A percentile compares a stretch with the other conserved stretches of the same genome.
These are phyloP conservation scores for Viola pubescens DNA, from an alignment of 441 rosid species.

Conservation along the genomic window DNA sequence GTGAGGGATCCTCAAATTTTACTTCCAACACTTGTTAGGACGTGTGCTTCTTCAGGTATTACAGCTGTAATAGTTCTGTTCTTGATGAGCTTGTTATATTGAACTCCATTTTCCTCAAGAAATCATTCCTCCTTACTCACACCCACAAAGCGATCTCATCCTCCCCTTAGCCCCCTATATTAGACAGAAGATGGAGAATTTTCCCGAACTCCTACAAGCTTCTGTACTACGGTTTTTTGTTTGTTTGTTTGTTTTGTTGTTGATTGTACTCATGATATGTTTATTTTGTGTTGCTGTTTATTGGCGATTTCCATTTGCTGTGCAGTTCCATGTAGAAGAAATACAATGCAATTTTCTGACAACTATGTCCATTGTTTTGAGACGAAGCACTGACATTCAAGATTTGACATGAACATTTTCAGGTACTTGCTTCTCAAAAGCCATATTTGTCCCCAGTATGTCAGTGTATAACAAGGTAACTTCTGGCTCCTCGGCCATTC, in stretches of 20 bases:
- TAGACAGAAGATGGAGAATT: too few relatives aligned
- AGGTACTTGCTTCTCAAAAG: slow-evolving; percentile 75
- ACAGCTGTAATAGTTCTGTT: slow-evolving; percentile 4
- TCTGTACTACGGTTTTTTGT: too few relatives aligned
- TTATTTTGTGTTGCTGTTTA: too few relatives aligned
- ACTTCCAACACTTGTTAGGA: slow-evolving; percentile 58
- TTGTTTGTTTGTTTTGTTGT: too few relatives aligned
- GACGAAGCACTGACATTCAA: too few relatives aligned
- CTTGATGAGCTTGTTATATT: not conserved
- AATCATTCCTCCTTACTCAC: not conserved
- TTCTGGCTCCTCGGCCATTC: slow-evolving; percentile 42
- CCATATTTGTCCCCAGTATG: slow-evolving; percentile 72
- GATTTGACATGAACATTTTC: slow-evolving; percentile 15
- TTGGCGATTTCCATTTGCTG: too few relatives aligned
- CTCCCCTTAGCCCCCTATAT: too few relatives aligned
- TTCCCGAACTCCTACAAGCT: too few relatives aligned
- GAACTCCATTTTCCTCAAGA: not conserved
- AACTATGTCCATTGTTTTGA: too few relatives aligned
- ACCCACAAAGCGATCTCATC: not conserved
- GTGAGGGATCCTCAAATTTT: slow-evolving; percentile 73
- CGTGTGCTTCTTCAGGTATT: slow-evolving; percentile 70
- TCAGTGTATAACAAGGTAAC: slow-evolving; percentile 73
- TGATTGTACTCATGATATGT: too few relatives aligned
- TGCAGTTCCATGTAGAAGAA: too few relatives aligned
- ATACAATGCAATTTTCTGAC: too few relatives aligned